A percentile compares a stretch with the other conserved stretches of the same genome.
Conservation (phyloP, 2,329 filamentous ascomycete genomes). For the Amesomyces nigricolor region DNA sequence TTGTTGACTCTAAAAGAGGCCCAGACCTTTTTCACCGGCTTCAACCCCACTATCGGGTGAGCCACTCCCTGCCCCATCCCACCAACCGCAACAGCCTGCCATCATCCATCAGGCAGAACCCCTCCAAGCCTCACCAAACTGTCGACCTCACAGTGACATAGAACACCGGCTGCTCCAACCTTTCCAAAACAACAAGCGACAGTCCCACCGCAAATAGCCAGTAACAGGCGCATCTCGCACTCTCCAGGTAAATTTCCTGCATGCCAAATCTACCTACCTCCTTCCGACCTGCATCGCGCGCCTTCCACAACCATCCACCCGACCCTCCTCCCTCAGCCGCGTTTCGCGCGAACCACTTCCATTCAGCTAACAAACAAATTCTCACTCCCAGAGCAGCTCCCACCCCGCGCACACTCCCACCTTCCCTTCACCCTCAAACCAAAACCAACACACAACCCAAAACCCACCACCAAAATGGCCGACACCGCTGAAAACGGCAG, state of each 20-base stretch:
- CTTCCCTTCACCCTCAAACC: neutral
- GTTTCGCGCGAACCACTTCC: too few species aligned
- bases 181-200: too few species aligned
- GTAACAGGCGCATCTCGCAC: too few species aligned
- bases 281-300: too few species aligned
- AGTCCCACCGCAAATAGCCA: too few species aligned
- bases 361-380: neutral
- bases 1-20: neutral
- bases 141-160: too few species aligned
- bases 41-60: slow-evolving; percentile 8
- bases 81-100: neutral
- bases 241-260: too few species aligned
- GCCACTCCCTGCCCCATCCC: slow-evolving; percentile 7
- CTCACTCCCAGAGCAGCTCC: neutral
- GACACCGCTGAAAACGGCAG: slow-evolving; percentile 48
- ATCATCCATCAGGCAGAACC: neutral
- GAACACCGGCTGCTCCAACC: neutral
- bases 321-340: neutral
- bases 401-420: too few species aligned
- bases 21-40: neutral
- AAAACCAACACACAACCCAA: neutral
- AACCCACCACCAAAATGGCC: slow-evolving; percentile 38
- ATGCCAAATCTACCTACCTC: too few species aligned
- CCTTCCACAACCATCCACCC: neutral
- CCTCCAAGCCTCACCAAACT: neutral